These are phyloP conservation scores for Colletotrichum spaethianum DNA, from an alignment of 2,329 filamentous ascomycete genomes.

Conservation along the genomic window DNA sequence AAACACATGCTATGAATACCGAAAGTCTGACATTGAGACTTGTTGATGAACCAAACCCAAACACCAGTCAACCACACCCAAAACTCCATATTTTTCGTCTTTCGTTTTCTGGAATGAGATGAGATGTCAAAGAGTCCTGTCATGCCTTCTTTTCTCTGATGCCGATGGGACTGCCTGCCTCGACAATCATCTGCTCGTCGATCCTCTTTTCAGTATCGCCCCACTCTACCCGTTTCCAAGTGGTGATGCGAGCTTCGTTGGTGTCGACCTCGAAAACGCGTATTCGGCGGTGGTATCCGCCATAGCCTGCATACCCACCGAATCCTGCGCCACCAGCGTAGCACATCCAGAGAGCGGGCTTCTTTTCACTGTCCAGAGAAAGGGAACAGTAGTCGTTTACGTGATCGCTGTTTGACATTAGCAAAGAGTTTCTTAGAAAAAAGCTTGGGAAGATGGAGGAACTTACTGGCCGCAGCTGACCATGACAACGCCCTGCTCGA, in stretches of 20 bases:
- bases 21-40: slow-evolving; percentile 8
- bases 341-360: slow-evolving; percentile 94
- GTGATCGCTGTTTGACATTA: slow-evolving; percentile 75
- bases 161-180: slow-evolving; percentile 65
- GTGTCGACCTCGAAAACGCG: slow-evolving; percentile 95
- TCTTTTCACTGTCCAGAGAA: slow-evolving; percentile 66
- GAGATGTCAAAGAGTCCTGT: neutral
- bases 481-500: slow-evolving; percentile 87
- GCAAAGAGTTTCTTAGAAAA: neutral
- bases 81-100: slow-evolving; percentile 28
- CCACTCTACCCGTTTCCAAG: slow-evolving; percentile 90
- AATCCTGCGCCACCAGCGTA: slow-evolving; percentile 94
- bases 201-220: slow-evolving; percentile 67
- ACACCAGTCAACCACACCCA: slow-evolving; percentile 21
- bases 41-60: slow-evolving; percentile 16
- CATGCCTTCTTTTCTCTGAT: slow-evolving; percentile 16
- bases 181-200: slow-evolving; percentile 77
- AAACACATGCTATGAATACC: slow-evolving; percentile 25
- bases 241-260: slow-evolving; percentile 88
- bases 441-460: slow-evolving; percentile 1
- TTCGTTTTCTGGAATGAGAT: neutral
- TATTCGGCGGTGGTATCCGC: slow-evolving; percentile 85
- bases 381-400: slow-evolving; percentile 97
- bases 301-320: slow-evolving; percentile 94
- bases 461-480: slow-evolving; percentile 92